phyloP scores from a whole-genome alignment of 768 basidiomycete species.

The Tremella fuciformis region DNA sequence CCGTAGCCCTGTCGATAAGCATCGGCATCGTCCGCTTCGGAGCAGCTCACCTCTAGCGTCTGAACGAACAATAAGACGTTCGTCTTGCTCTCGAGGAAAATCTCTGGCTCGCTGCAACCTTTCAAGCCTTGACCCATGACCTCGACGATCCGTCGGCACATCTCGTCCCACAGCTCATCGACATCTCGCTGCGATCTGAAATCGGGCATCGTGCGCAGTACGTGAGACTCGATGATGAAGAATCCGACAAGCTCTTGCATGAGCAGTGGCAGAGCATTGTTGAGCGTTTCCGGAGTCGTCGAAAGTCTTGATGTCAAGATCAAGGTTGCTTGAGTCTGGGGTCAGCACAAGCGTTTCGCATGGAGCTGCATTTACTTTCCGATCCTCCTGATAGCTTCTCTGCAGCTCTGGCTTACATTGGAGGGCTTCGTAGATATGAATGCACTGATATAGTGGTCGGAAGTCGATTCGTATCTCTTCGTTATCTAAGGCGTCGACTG shows the following conservation, averaged over 20 bases:
- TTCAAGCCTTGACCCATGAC: slow-evolving; percentile 71
- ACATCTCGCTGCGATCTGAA: slow-evolving; percentile 90
- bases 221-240: slow-evolving; percentile 93
- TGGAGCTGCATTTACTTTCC: slow-evolving; percentile 62
- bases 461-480: slow-evolving; percentile 86
- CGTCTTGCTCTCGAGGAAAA: slow-evolving; percentile 78
- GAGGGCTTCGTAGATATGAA: slow-evolving; percentile 90
- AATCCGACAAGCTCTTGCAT: slow-evolving; percentile 95
- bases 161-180: slow-evolving; percentile 90
- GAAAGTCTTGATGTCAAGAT: slow-evolving; percentile 64
- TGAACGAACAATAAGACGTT: slow-evolving; percentile 78
- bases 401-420: slow-evolving; percentile 88
- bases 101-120: slow-evolving; percentile 73
- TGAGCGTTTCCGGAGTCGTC: slow-evolving; percentile 47
- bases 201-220: slow-evolving; percentile 77
- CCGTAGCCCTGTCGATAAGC: slow-evolving; percentile 66
- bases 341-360: not conserved
- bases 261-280: slow-evolving; percentile 63
- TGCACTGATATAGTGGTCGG: slow-evolving; percentile 90
- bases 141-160: slow-evolving; percentile 69
- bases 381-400: slow-evolving; percentile 91
- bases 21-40: not conserved
- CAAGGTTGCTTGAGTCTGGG: slow-evolving; percentile 90
- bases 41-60: slow-evolving; percentile 73
- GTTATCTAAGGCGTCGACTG: slow-evolving; percentile 89